Percentiles rank a stretch among this genome's conserved stretches.
Evolutionary conservation across 805 yeast genomes (phyloP).

Genomic region (Huiozyma sinensis): DNA sequence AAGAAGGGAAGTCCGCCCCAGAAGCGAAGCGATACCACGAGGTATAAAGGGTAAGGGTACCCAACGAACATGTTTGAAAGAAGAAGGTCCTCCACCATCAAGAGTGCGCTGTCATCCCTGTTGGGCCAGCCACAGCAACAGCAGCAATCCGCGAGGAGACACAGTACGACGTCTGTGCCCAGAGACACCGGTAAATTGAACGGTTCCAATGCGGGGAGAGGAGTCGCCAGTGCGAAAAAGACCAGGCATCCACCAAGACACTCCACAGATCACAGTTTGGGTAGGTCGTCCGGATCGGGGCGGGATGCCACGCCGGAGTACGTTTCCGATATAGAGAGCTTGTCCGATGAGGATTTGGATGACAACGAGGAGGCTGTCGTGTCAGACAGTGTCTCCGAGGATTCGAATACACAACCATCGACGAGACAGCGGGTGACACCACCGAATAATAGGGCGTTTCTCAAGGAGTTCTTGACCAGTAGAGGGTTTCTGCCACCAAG

Average conservation of each 20-base stretch:
- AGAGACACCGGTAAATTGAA: no score
- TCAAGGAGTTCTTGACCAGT: slow-evolving; percentile 16
- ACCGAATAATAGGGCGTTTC: slow-evolving; percentile 7
- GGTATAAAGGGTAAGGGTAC: no score
- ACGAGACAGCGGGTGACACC: background rate
- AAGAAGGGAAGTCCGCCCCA: no score
- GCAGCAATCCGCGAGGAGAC: slow-evolving; percentile 1
- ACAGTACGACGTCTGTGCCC: slow-evolving; percentile 1
- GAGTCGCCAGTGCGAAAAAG: background rate
- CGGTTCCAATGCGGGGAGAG: background rate
- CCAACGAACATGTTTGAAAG: background rate
- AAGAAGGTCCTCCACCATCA: slow-evolving; percentile 19
- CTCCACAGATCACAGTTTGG: background rate
- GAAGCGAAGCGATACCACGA: no score
- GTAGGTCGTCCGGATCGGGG: no score
- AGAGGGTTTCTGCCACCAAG: slow-evolving; percentile 22
- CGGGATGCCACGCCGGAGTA: no score
- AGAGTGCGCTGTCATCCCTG: slow-evolving; percentile 16
- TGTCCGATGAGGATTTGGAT: no score
- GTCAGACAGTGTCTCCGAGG: background rate
- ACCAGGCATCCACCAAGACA: background rate
- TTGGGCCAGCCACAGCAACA: slow-evolving; percentile 4
- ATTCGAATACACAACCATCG: background rate
- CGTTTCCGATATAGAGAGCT: no score
- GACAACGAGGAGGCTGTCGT: background rate